Evolutionary conservation across 495 filamentous ascomycete species (phyloP).

Genomic region (Hyphodiscus hymeniophilus): DNA sequence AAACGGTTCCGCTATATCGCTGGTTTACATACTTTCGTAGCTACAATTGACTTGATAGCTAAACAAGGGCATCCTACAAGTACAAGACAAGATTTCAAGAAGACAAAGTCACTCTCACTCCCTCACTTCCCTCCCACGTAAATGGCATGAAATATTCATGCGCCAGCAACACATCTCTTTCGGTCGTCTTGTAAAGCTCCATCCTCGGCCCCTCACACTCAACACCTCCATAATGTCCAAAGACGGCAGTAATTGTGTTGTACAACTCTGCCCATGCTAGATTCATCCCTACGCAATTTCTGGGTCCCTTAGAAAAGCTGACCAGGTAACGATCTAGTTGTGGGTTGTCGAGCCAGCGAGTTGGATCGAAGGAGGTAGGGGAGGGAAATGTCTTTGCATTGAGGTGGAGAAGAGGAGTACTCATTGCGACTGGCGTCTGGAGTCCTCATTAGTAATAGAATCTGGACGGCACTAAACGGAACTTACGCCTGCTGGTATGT

Average conservation of each 20-base stretch:
- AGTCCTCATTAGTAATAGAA: no score
- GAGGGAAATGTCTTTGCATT: conserved; percentile 37
- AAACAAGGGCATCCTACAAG: no score
- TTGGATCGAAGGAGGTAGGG: conserved; percentile 37
- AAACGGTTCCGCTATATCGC: no score
- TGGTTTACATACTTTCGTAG: no score
- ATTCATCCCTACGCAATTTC: background rate
- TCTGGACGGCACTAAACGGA: no score
- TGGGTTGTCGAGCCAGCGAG: conserved; percentile 34
- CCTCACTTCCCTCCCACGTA: background rate
- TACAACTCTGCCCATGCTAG: conserved; percentile 1
- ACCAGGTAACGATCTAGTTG: conserved; percentile 33
- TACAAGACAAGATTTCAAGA: no score
- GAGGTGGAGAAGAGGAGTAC: conserved; percentile 36
- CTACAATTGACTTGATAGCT: no score
- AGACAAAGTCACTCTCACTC: background rate
- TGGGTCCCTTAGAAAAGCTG: conserved; percentile 4
- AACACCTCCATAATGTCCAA: background rate
- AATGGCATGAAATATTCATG: background rate
- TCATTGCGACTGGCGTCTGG: conserved; percentile 37
- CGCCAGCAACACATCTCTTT: background rate
- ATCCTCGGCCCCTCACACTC: background rate
- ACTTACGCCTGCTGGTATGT: conserved; percentile 10
- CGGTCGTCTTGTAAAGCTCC: background rate
- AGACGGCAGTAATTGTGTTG: background rate